A percentile compares a stretch with the other conserved stretches of the same genome.
These are phyloP conservation scores for Scortechinia acanthostroma DNA, from an alignment of 2,329 filamentous ascomycete genomes.

Conservation along the genomic window DNA sequence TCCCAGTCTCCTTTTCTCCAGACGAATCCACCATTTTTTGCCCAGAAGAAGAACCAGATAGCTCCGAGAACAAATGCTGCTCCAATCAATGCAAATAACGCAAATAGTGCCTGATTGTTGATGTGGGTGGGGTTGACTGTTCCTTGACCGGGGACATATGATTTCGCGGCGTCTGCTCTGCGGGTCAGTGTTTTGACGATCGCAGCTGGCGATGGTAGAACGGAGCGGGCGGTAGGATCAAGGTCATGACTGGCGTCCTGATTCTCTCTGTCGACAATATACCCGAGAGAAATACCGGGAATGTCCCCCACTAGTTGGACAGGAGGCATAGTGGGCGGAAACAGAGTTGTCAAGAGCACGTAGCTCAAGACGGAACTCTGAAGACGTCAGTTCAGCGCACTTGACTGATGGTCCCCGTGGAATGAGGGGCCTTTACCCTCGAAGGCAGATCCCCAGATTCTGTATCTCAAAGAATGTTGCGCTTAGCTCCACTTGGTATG, in stretches of 20 bases:
- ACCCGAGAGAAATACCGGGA: background rate
- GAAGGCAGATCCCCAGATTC: background rate
- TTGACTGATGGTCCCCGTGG: background rate
- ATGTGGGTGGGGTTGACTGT: slow-evolving; percentile 37
- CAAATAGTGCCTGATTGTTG: slow-evolving; percentile 69
- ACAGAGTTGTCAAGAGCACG: background rate
- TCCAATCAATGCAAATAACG: slow-evolving; percentile 78
- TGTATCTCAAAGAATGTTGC: background rate
- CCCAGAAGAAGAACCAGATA: slow-evolving; percentile 99
- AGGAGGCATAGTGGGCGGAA: background rate
- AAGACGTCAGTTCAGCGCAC: background rate
- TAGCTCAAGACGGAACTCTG: background rate
- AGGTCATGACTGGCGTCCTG: background rate
- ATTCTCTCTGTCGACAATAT: no score
- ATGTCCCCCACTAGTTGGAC: background rate
- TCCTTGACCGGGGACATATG: background rate
- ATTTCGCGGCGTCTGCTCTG: background rate
- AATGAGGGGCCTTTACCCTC: background rate
- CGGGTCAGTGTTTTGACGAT: background rate
- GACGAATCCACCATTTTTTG: slow-evolving; percentile 87
- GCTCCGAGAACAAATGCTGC: slow-evolving; percentile 65
- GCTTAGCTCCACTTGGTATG: background rate
- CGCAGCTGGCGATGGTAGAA: background rate
- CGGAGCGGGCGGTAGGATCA: background rate
- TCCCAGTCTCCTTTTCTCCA: slow-evolving; percentile 88